Percentiles rank a stretch among this genome's conserved stretches.
Evolutionary conservation across 2,329 filamentous ascomycete species (phyloP).

Genomic region (Trichoderma afroharzianum): DNA sequence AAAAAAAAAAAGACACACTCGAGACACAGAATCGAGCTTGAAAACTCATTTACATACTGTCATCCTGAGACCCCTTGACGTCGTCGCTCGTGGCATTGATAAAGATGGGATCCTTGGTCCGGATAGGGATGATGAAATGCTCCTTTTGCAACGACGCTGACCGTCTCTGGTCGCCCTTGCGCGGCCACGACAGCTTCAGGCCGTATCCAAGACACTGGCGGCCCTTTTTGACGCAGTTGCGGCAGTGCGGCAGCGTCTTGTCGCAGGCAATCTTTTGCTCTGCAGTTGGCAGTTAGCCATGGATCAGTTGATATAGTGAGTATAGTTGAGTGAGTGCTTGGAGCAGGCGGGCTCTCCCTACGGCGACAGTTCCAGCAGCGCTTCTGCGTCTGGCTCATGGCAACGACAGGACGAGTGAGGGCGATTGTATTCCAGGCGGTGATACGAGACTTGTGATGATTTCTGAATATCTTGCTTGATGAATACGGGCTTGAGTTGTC

Average conservation of each 20-base stretch:
- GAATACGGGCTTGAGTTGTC: neutral
- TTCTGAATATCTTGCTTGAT: neutral
- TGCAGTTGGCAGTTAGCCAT: neutral
- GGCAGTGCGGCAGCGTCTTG: slow-evolving; percentile 5
- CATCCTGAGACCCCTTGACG: neutral
- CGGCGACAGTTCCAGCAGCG: slow-evolving; percentile 15
- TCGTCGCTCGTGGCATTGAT: slow-evolving; percentile 9
- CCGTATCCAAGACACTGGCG: slow-evolving; percentile 11
- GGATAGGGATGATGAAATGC: neutral
- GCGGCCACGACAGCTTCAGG: slow-evolving; percentile 17
- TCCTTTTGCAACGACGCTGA: neutral
- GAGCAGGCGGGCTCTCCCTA: neutral
- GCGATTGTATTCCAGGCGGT: neutral
- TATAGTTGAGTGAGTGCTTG: neutral
- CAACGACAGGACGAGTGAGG: neutral
- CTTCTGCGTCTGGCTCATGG: slow-evolving; percentile 11
- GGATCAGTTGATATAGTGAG: no score
- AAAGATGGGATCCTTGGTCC: neutral
- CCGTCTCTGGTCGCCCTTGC: slow-evolving; percentile 6
- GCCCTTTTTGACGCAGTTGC: slow-evolving; percentile 8
- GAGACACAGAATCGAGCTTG: neutral
- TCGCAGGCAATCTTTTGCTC: slow-evolving; percentile 16
- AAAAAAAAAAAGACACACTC: neutral
- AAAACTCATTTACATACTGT: neutral
- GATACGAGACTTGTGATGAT: neutral